Evolutionary conservation across 345 rosid genomes (phyloP).

Genomic region (Mangifera indica): DNA sequence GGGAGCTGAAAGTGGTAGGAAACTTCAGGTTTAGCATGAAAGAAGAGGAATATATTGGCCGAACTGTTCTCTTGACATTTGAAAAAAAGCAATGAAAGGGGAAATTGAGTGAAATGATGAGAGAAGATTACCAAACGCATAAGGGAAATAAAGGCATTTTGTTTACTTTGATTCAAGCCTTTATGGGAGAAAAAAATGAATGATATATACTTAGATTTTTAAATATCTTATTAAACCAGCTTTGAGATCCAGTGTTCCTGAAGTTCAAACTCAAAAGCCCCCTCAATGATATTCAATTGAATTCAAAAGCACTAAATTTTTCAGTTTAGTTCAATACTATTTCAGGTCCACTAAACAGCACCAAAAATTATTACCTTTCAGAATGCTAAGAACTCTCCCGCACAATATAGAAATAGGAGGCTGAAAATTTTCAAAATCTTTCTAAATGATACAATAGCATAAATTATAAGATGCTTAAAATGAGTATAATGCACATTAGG

Average conservation of each 20-base stretch:
- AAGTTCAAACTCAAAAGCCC: not conserved
- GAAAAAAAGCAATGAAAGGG: not conserved
- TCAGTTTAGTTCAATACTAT: not conserved
- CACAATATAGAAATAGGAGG: slow-evolving; percentile 6
- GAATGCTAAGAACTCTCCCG: not conserved
- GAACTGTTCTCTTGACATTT: not conserved
- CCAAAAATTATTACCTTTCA: slow-evolving; percentile 4
- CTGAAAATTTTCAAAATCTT: not conserved
- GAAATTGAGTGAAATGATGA: not conserved
- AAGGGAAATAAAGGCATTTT: not conserved
- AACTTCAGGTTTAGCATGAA: not conserved
- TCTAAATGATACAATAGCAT: not conserved
- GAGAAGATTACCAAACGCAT: not conserved
- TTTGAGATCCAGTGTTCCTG: not conserved
- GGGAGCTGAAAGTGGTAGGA: not conserved
- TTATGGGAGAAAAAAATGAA: not conserved
- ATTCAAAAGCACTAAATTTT: not conserved
- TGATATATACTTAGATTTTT: not conserved
- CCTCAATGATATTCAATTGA: not conserved
- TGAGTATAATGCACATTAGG: slow-evolving; percentile 12
- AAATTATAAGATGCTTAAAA: slow-evolving; percentile 7
- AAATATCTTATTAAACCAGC: not conserved
- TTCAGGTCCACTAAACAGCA: not conserved
- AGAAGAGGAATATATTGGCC: not conserved
- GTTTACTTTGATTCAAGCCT: not conserved